Conservation (phyloP, 208 protist species). For the Trypanosoma lewisi region DNA sequence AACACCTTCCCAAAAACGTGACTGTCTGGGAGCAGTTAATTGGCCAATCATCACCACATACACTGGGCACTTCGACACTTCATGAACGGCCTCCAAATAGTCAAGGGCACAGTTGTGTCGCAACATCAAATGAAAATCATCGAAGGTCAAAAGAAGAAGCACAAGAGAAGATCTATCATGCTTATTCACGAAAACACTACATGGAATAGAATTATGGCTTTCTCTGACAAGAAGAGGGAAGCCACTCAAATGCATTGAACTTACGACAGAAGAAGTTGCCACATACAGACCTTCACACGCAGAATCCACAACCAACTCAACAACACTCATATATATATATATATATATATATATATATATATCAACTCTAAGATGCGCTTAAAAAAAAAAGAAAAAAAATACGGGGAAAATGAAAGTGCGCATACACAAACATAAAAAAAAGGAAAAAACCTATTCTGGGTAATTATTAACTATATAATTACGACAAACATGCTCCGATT, state of each 20-base stretch:
- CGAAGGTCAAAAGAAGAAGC: conserved; percentile 14
- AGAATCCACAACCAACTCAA: conserved; percentile 16
- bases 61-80: conserved; percentile 11
- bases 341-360: too few species aligned
- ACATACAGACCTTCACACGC: conserved; percentile 24
- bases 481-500: too few species aligned
- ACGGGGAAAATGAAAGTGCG: background rate
- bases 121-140: conserved; percentile 23
- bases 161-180: conserved; percentile 1
- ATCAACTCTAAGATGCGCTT: too few species aligned
- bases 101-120: conserved; percentile 20
- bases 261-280: conserved; percentile 5
- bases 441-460: background rate
- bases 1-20: conserved; percentile 23
- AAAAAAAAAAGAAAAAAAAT: conserved; percentile 15
- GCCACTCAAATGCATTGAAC: background rate
- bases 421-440: background rate
- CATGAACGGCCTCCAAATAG: conserved; percentile 15
- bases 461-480: too few species aligned
- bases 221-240: background rate
- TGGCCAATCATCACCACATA: conserved; percentile 22
- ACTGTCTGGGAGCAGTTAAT: conserved; percentile 4
- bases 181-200: conserved; percentile 11
- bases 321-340: background rate
- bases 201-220: conserved; percentile 17